Evolutionary conservation across 768 basidiomycete species (phyloP).

Genomic region (Ramaria sp.): DNA sequence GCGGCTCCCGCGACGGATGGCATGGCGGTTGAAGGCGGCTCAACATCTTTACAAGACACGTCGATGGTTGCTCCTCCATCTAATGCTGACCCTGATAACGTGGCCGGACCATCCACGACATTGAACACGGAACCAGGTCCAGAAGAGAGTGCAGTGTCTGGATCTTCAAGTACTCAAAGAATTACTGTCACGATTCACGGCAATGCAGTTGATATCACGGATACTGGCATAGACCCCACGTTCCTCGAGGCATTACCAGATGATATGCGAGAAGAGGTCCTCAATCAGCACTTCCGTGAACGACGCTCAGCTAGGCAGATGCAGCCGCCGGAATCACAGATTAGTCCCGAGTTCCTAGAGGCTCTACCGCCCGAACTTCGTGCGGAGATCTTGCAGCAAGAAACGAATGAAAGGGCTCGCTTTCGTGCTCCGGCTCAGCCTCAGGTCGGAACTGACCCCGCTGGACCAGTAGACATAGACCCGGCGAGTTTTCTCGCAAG

Average conservation of each 20-base stretch:
- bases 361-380: slow-evolving; percentile 94
- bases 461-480: slow-evolving; percentile 62
- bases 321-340: slow-evolving; percentile 67
- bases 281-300: slow-evolving; percentile 95
- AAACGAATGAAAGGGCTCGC: slow-evolving; percentile 65
- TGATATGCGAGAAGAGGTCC: slow-evolving; percentile 96
- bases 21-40: slow-evolving; percentile 9
- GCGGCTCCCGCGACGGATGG: neutral
- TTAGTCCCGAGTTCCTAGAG: slow-evolving; percentile 91
- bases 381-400: slow-evolving; percentile 94
- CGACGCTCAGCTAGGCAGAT: slow-evolving; percentile 70
- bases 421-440: slow-evolving; percentile 30
- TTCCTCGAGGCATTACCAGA: slow-evolving; percentile 97
- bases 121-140: slow-evolving; percentile 8
- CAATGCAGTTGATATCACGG: slow-evolving; percentile 90
- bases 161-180: slow-evolving; percentile 25
- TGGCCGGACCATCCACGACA: slow-evolving; percentile 24
- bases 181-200: slow-evolving; percentile 89
- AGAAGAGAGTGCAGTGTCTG: slow-evolving; percentile 19
- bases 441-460: slow-evolving; percentile 22
- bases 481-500: slow-evolving; percentile 87
- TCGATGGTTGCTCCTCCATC: neutral
- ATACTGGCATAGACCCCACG: slow-evolving; percentile 95
- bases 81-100: slow-evolving; percentile 3
- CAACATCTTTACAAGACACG: neutral